A percentile compares a stretch with the other conserved stretches of the same genome.
phyloP scores from a whole-genome alignment of 176 grass and related monocot genomes.

The Phyllostachys edulis region DNA sequence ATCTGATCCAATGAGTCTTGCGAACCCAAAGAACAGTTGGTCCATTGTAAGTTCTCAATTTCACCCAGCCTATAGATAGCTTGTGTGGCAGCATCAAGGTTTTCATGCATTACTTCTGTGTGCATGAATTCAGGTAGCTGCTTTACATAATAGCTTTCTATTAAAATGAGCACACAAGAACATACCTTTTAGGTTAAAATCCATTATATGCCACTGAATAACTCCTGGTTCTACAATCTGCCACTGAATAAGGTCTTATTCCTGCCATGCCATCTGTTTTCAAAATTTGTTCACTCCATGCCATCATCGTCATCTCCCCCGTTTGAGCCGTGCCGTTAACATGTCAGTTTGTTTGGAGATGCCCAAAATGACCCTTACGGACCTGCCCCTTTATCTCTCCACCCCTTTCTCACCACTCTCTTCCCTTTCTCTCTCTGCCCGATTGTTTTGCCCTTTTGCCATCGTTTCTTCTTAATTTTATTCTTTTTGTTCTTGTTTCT shows the following conservation, averaged over 20 bases:
- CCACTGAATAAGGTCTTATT: too few relatives aligned
- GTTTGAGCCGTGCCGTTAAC: too few relatives aligned
- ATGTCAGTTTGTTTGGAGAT: too few relatives aligned
- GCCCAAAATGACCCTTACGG: too few relatives aligned
- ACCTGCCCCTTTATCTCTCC: too few relatives aligned
- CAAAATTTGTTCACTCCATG: too few relatives aligned
- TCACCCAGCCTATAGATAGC: constrained; percentile 60
- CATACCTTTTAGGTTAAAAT: neutral
- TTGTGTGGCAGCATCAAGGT: constrained; percentile 55
- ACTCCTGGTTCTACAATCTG: too few relatives aligned
- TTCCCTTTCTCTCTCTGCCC: too few relatives aligned
- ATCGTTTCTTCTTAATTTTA: neutral
- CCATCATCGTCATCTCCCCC: too few relatives aligned
- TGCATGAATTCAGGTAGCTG: constrained; percentile 65
- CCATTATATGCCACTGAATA: too few relatives aligned
- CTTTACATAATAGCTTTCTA: constrained; percentile 38
- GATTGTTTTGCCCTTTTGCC: neutral
- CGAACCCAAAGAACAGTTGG: constrained; percentile 24
- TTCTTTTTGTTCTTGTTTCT: neutral
- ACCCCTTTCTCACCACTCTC: too few relatives aligned
- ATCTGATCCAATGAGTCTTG: constrained; percentile 68
- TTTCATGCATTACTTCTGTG: constrained; percentile 34
- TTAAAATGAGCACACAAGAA: neutral
- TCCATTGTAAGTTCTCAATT: constrained; percentile 52
- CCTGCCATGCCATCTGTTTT: too few relatives aligned